These are phyloP conservation scores for Penicillium sp. DNA, from an alignment of 2,329 filamentous ascomycete species.

Conservation along the genomic window DNA sequence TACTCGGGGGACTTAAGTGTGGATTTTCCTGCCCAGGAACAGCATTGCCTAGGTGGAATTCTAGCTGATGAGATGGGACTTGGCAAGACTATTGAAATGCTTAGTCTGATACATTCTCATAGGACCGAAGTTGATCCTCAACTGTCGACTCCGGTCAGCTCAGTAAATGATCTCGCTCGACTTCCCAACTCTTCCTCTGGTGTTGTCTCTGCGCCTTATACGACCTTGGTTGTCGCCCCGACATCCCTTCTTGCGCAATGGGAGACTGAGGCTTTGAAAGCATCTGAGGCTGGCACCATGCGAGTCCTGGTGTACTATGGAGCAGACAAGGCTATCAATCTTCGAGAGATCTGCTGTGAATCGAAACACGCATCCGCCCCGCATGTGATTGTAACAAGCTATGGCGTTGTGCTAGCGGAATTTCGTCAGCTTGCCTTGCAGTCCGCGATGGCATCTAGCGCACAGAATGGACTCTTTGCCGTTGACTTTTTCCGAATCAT, in stretches of 20 bases:
- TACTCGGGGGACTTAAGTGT: slow-evolving; percentile 92
- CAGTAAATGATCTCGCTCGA: slow-evolving; percentile 58
- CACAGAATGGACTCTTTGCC: slow-evolving; percentile 74
- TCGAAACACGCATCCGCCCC: slow-evolving; percentile 70
- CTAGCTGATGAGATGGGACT: slow-evolving; percentile 95
- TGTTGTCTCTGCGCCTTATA: slow-evolving; percentile 69
- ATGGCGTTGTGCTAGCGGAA: slow-evolving; percentile 85
- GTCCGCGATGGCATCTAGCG: slow-evolving; percentile 57
- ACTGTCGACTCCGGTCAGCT: slow-evolving; percentile 29
- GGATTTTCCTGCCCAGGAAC: slow-evolving; percentile 87
- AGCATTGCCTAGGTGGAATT: slow-evolving; percentile 88
- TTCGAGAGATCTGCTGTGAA: slow-evolving; percentile 71
- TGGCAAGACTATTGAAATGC: slow-evolving; percentile 98
- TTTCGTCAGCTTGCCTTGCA: slow-evolving; percentile 62
- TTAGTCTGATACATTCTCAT: slow-evolving; percentile 84
- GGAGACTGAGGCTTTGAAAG: slow-evolving; percentile 91
- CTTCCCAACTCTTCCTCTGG: slow-evolving; percentile 53
- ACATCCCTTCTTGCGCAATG: slow-evolving; percentile 96
- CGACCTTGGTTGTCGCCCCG: slow-evolving; percentile 90
- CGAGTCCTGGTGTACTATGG: slow-evolving; percentile 90
- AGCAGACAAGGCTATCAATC: slow-evolving; percentile 69
- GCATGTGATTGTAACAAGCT: slow-evolving; percentile 90
- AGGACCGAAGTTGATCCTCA: slow-evolving; percentile 49
- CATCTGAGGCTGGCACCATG: slow-evolving; percentile 75
- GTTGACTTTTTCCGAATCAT: slow-evolving; percentile 93